Percentiles rank a stretch among this genome's conserved stretches.
Evolutionary conservation across 805 yeast genomes (phyloP).

Genomic region (Lipomyces mesembrius): DNA sequence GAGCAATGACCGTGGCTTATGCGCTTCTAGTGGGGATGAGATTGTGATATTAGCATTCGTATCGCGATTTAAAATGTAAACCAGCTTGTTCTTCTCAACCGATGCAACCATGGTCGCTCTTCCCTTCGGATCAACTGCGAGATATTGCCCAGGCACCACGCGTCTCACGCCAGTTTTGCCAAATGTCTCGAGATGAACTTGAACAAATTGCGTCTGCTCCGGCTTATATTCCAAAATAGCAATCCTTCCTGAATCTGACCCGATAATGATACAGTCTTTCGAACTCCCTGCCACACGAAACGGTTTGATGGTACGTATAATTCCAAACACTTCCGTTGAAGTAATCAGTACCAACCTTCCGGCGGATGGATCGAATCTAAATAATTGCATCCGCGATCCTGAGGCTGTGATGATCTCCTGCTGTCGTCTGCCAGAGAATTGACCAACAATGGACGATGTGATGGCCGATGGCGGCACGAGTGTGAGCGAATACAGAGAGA

Average conservation of each 20-base stretch:
- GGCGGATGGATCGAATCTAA: slow-evolving; percentile 56
- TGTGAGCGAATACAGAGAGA: slow-evolving; percentile 67
- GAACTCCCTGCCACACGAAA: slow-evolving; percentile 59
- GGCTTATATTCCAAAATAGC: slow-evolving; percentile 56
- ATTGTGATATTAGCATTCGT: slow-evolving; percentile 54
- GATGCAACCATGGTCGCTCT: slow-evolving; percentile 74
- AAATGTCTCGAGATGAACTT: slow-evolving; percentile 63
- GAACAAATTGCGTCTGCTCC: slow-evolving; percentile 48
- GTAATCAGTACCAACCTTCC: slow-evolving; percentile 58
- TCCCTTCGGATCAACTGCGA: slow-evolving; percentile 71
- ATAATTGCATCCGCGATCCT: slow-evolving; percentile 59
- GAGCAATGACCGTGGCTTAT: slow-evolving; percentile 56
- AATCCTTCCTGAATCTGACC: slow-evolving; percentile 81
- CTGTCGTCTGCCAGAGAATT: slow-evolving; percentile 60
- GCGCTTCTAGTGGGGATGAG: slow-evolving; percentile 77
- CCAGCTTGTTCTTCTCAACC: slow-evolving; percentile 72
- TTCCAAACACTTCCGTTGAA: slow-evolving; percentile 59
- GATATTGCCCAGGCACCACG: slow-evolving; percentile 71
- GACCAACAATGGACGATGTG: slow-evolving; percentile 64
- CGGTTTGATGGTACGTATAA: slow-evolving; percentile 57
- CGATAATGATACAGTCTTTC: slow-evolving; percentile 63
- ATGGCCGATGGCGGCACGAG: slow-evolving; percentile 64
- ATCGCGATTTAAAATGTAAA: slow-evolving; percentile 64
- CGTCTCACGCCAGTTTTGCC: slow-evolving; percentile 77
- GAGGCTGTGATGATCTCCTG: slow-evolving; percentile 69